Conservation (phyloP, 495 filamentous ascomycete species). For the Annulohypoxylon maeteangense region DNA sequence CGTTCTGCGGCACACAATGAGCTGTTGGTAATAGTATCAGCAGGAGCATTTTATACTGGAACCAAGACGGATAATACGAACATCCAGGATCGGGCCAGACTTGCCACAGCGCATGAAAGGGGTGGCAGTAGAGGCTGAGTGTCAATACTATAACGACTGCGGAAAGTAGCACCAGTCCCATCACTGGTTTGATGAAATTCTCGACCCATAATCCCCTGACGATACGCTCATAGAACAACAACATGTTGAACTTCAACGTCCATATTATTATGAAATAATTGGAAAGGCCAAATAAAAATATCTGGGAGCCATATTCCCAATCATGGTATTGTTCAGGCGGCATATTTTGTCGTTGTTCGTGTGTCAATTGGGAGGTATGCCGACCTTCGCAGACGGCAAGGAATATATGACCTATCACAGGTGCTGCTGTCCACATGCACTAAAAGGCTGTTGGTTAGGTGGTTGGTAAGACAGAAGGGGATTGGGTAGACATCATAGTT, state of each 20-base stretch:
- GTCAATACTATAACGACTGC: conserved; percentile 20
- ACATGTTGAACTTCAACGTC: too few relatives aligned
- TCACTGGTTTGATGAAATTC: conserved; percentile 28
- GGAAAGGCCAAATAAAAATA: conserved; percentile 29
- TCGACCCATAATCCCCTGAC: conserved; percentile 29
- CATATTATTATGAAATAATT: too few relatives aligned
- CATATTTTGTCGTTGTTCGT: conserved; percentile 27
- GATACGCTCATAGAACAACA: conserved; percentile 32
- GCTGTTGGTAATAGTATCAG: conserved; percentile 2
- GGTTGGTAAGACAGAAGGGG: too few relatives aligned
- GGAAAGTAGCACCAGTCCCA: conserved; percentile 17
- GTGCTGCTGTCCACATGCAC: conserved; percentile 28
- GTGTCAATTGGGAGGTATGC: conserved; percentile 19
- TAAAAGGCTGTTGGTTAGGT: too few relatives aligned
- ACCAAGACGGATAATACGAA: too few relatives aligned
- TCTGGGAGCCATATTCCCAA: conserved; percentile 38
- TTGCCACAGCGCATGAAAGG: too few relatives aligned
- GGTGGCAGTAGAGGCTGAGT: conserved; percentile 24
- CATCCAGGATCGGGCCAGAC: too few relatives aligned
- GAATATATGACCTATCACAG: conserved; percentile 21
- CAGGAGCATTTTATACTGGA: too few relatives aligned
- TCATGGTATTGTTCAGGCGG: too few relatives aligned
- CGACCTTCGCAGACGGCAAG: conserved; percentile 24
- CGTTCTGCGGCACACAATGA: conserved; percentile 18
- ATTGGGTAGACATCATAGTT: too few relatives aligned